Percentiles rank a stretch among this genome's conserved stretches.
Evolutionary conservation across 306 rosid species (phyloP).

Genomic region (Astragalus glycyphyllos): DNA sequence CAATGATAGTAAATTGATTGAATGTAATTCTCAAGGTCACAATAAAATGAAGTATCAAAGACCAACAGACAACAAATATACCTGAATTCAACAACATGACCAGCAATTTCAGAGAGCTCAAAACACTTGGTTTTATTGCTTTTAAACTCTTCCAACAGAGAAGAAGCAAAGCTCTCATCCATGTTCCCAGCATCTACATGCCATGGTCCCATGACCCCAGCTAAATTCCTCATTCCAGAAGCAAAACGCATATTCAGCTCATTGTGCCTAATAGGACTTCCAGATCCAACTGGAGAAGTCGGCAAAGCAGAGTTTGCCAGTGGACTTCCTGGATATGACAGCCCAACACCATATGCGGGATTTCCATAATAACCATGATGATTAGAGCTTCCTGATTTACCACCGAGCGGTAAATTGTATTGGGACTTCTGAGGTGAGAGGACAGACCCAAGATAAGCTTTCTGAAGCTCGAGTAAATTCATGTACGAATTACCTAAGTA

Average conservation of each 20-base stretch:
- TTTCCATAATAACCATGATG: slow-evolving; percentile 85
- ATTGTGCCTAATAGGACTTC: slow-evolving; percentile 86
- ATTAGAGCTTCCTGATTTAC: slow-evolving; percentile 73
- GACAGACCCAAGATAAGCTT: slow-evolving; percentile 77
- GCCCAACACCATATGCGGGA: slow-evolving; percentile 73
- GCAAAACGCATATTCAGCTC: slow-evolving; percentile 79
- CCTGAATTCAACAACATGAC: slow-evolving; percentile 79
- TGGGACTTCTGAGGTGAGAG: slow-evolving; percentile 87
- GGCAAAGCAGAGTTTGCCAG: slow-evolving; percentile 68
- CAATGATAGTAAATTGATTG: slow-evolving; percentile 36
- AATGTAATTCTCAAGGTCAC: slow-evolving; percentile 9
- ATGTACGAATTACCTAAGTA: slow-evolving; percentile 76
- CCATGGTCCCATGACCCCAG: slow-evolving; percentile 89
- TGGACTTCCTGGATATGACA: slow-evolving; percentile 93
- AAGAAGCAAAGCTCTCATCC: slow-evolving; percentile 75
- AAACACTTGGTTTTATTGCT: slow-evolving; percentile 86
- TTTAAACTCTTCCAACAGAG: slow-evolving; percentile 88
- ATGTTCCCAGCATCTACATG: slow-evolving; percentile 73
- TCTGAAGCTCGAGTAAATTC: slow-evolving; percentile 84
- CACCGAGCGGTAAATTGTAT: slow-evolving; percentile 65
- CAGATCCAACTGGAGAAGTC: slow-evolving; percentile 85
- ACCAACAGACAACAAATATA: slow-evolving; percentile 32
- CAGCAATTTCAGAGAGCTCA: slow-evolving; percentile 80
- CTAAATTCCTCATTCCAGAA: slow-evolving; percentile 82
- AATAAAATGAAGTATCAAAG: slow-evolving; percentile 28